Evolutionary conservation across 2,329 filamentous ascomycete species (phyloP), one percentile per base, ranked within the genome.

Genomic region (Nemania abortiva): DNA sequence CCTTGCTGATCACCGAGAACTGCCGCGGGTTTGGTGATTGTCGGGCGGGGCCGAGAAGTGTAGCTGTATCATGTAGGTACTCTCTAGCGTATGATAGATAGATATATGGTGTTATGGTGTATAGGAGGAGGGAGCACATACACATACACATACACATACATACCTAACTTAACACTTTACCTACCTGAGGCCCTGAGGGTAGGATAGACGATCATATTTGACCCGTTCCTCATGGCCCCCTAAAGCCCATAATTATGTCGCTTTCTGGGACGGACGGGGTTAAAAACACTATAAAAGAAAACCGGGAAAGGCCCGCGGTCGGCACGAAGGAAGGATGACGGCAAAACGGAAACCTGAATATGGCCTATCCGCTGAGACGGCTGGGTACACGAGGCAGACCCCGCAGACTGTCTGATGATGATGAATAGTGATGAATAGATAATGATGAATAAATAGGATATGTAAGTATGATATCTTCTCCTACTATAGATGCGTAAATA

Each of bases 351-450:
- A 71, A 63, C 54, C 24, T 59, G 68, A 69, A 54, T 65, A 42
- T 62, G 57, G 13, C 47, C 54, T 31, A 57, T 52, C 63, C 6
- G 31, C 57, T 58, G 61, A 63, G 64, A 68, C 72, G 59, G 71
- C 66, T 61, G 70, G 70, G 65, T 70, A 76, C 73, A 76, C 73
- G 58, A 72, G 68, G 39, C 64, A 37, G 50, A 52, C 42, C 15
- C 31, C 54, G 31, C 34, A 47, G 63, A 45, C n/a, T n/a, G n/a
- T n/a, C n/a, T n/a, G n/a, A 22, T 20, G 39, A 37, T 62, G 31
- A 9, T 34, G 31, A 34, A 34, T 34, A 34, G 31, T 56, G 37
- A 57, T 42, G 34, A n/a, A n/a, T n/a, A n/a, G n/a, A n/a, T n/a
- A n/a, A n/a, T n/a, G n/a, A n/a, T n/a, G n/a, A n/a, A n/a, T n/a